A percentile compares a stretch with the other conserved stretches of the same genome.
phyloP scores from a whole-genome alignment of 805 yeast genomes.

The Maudiozyma turicensis region DNA sequence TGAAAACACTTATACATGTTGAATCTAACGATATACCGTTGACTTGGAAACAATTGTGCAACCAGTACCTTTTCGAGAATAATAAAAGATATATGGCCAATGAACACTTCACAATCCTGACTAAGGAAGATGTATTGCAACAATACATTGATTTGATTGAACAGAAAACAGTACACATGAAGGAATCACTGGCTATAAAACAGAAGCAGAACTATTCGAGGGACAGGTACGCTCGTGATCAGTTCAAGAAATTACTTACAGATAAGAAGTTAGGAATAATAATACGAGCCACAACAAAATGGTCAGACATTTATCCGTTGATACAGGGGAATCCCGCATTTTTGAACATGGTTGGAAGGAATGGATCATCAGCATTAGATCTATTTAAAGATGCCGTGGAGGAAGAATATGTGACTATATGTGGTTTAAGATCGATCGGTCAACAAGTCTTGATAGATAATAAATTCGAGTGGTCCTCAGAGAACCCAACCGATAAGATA shows the following conservation, averaged over 20 bases:
- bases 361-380: conserved; percentile 71
- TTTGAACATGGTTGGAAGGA: conserved; percentile 54
- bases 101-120: conserved; percentile 42
- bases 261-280: conserved; percentile 1
- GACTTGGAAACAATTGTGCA: conserved; percentile 19
- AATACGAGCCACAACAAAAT: conserved; percentile 44
- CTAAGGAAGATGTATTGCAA: conserved; percentile 49
- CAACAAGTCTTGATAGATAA: conserved; percentile 39
- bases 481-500: conserved; percentile 10
- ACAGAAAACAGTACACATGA: conserved; percentile 17
- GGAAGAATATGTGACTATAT: conserved; percentile 45
- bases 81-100: conserved; percentile 52
- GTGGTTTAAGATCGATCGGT: conserved; percentile 50
- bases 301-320: conserved; percentile 45
- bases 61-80: conserved; percentile 25
- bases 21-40: conserved; percentile 8
- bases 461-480: conserved; percentile 17
- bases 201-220: conserved; percentile 37
- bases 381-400: conserved; percentile 67
- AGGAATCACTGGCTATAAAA: conserved; percentile 12
- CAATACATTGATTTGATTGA: conserved; percentile 30
- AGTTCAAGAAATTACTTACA: conserved; percentile 40
- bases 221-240: conserved; percentile 61
- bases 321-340: conserved; percentile 51
- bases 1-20: conserved; percentile 30